Conservation (phyloP, 148 eudicot species). For the Silene uniflora region DNA sequence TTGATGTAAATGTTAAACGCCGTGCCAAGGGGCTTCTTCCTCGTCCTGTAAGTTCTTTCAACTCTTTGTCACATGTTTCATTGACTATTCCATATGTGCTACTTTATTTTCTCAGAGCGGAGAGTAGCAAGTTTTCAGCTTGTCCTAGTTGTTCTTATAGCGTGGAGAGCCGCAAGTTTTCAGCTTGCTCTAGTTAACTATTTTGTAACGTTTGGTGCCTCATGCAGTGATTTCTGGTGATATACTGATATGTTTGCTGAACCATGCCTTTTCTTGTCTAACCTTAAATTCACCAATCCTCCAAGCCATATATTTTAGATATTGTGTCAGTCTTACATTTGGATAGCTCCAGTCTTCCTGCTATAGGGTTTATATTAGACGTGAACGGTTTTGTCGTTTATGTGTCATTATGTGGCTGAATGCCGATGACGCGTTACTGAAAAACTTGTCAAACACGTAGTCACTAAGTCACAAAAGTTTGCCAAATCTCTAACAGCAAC, state of each 20-base stretch:
- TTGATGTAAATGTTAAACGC: conserved; percentile 81
- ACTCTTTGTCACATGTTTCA: conserved; percentile 3
- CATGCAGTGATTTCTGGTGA: neutral
- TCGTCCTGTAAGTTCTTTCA: conserved; percentile 63
- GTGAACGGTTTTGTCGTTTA: too few species aligned
- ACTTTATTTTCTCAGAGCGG: neutral
- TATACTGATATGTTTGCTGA: neutral
- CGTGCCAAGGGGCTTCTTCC: conserved; percentile 86
- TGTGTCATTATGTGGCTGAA: too few species aligned
- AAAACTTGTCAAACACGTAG: too few species aligned
- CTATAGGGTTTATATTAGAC: too few species aligned
- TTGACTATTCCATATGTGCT: neutral
- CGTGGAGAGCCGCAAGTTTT: neutral
- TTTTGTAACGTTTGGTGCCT: too few species aligned
- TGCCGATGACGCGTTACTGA: too few species aligned
- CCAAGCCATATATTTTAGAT: neutral
- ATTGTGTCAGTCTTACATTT: neutral
- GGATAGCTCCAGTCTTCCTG: neutral
- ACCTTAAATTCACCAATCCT: neutral
- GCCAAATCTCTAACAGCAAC: neutral
- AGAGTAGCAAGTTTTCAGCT: too few species aligned
- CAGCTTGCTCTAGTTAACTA: neutral
- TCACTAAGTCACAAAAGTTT: too few species aligned
- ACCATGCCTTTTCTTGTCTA: neutral
- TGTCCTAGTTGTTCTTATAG: neutral